Percentiles rank a stretch among this genome's conserved stretches.
Evolutionary conservation across 192 early-diverging fungal genomes (phyloP).

Genomic region (Coemansia sp.): DNA sequence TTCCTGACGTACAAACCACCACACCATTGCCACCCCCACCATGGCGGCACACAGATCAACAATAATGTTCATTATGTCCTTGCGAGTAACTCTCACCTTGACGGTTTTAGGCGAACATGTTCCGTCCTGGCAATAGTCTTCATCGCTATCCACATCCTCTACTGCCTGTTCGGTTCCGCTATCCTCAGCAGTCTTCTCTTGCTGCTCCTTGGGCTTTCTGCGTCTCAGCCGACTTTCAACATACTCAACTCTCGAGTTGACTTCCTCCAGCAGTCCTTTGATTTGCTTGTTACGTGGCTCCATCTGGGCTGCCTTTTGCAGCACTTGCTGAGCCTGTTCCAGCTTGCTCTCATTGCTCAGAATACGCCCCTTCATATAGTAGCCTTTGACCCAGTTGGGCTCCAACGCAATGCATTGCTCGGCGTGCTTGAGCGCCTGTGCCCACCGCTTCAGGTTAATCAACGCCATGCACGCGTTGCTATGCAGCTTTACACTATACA

Average conservation of each 20-base stretch:
- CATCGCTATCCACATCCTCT: slow-evolving; percentile 53
- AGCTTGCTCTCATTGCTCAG: slow-evolving; percentile 52
- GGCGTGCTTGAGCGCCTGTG: slow-evolving; percentile 53
- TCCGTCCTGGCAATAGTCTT: slow-evolving; percentile 47
- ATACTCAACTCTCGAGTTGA: slow-evolving; percentile 48
- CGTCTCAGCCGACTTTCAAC: slow-evolving; percentile 43
- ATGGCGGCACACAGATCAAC: slow-evolving; percentile 42
- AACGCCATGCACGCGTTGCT: slow-evolving; percentile 53
- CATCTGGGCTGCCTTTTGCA: slow-evolving; percentile 34
- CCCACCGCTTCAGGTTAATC: slow-evolving; percentile 45
- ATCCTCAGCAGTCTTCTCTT: slow-evolving; percentile 8
- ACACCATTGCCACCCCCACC: slow-evolving; percentile 41
- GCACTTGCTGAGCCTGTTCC: slow-evolving; percentile 32
- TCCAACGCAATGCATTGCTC: slow-evolving; percentile 55
- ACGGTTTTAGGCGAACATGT: slow-evolving; percentile 42
- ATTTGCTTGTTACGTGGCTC: slow-evolving; percentile 41
- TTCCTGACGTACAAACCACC: slow-evolving; percentile 30
- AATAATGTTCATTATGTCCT: slow-evolving; percentile 24
- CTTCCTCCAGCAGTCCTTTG: slow-evolving; percentile 41
- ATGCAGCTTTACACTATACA: slow-evolving; percentile 51
- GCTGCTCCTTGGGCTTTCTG: slow-evolving; percentile 26
- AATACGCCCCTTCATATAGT: slow-evolving; percentile 52
- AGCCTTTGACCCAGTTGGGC: slow-evolving; percentile 52
- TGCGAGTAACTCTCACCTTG: slow-evolving; percentile 43
- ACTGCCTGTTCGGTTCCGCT: slow-evolving; percentile 27